Evolutionary conservation across 208 protist species (phyloP).

Genomic region (Acanthamoeba quina): DNA sequence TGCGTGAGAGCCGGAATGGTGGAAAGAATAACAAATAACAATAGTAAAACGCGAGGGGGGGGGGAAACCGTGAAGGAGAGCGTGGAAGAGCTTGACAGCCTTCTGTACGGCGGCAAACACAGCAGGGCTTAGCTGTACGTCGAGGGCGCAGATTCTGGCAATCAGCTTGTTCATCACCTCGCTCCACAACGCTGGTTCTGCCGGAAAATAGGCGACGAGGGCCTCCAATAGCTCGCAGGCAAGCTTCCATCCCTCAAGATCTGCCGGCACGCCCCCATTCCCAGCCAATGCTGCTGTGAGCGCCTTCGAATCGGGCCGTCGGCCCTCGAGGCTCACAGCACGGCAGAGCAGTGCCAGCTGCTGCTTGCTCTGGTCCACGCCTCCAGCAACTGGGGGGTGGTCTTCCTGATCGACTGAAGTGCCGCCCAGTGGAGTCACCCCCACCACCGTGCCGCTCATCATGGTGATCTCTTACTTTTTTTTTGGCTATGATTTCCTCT

Average conservation of each 20-base stretch:
- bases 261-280: neutral
- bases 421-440: neutral
- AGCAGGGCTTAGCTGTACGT: constrained; percentile 27
- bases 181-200: neutral
- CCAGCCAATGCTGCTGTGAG: neutral
- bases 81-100: constrained; percentile 20
- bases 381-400: neutral
- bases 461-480: no score
- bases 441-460: no score
- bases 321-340: neutral
- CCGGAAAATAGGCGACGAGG: neutral
- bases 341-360: neutral
- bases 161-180: constrained; percentile 31
- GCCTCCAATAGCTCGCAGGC: neutral
- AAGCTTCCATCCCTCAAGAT: neutral
- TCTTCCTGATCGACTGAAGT: neutral
- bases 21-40: neutral
- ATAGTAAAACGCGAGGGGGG: neutral
- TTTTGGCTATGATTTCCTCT: no score
- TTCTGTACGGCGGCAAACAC: constrained; percentile 11
- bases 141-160: neutral
- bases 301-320: neutral
- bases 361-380: constrained; percentile 19
- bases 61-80: neutral
- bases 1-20: no score